Evolutionary conservation across 1,284 basidiomycete species (phyloP).

Genomic region (Marasmius tenuissimus): DNA sequence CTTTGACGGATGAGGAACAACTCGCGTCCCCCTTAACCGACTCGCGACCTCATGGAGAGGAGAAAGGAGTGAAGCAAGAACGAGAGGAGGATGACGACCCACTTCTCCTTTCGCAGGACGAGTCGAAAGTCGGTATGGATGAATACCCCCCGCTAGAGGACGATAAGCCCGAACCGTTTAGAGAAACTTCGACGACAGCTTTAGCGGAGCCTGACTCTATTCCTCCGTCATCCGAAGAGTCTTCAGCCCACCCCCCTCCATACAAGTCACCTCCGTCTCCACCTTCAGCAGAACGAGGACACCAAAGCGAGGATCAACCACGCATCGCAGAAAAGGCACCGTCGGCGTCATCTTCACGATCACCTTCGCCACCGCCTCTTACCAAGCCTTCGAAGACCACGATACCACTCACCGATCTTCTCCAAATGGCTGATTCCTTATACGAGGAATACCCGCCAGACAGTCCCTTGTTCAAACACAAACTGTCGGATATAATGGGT

Average conservation of each 20-base stretch:
- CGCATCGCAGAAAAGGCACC: neutral
- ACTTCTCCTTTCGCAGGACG: neutral
- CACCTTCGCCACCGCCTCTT: constrained; percentile 9
- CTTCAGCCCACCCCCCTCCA: neutral
- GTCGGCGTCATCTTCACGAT: constrained; percentile 4
- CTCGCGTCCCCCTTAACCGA: neutral
- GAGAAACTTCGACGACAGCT: neutral
- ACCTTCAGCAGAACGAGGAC: neutral
- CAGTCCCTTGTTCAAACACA: constrained; percentile 37
- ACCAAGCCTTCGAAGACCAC: constrained; percentile 24
- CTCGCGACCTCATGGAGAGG: too few species aligned
- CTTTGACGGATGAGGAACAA: constrained; percentile 44
- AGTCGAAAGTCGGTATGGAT: neutral
- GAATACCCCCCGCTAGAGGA: neutral
- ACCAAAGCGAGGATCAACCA: neutral
- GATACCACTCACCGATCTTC: constrained; percentile 39
- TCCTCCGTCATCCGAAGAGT: neutral
- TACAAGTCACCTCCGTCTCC: neutral
- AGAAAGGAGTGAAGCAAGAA: neutral
- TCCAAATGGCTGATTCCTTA: constrained; percentile 45
- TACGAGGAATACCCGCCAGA: constrained; percentile 43
- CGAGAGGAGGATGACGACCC: neutral
- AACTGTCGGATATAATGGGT: constrained; percentile 65
- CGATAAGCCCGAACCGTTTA: neutral
- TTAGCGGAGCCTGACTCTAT: neutral